Evolutionary conservation across 2,329 filamentous ascomycete genomes (phyloP).

Genomic region (Xylaria sp.): DNA sequence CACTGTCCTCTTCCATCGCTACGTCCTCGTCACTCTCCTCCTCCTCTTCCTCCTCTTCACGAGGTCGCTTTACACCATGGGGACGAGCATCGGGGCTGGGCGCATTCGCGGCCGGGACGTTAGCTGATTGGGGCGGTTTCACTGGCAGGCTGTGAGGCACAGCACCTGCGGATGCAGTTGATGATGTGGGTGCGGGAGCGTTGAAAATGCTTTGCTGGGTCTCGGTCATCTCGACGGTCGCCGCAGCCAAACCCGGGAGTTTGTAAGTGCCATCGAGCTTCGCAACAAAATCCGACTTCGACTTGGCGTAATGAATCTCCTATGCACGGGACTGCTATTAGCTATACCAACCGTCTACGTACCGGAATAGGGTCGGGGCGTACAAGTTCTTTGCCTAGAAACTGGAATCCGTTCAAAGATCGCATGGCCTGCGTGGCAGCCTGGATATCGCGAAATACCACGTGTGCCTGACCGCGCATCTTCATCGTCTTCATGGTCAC

Average conservation of each 20-base stretch:
- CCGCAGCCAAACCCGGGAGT: slow-evolving; percentile 52
- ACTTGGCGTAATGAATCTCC: slow-evolving; percentile 88
- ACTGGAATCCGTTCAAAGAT: slow-evolving; percentile 75
- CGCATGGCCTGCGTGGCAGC: slow-evolving; percentile 93
- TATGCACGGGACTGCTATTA: slow-evolving; percentile 35
- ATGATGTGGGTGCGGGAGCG: slow-evolving; percentile 51
- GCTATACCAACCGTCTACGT: not conserved
- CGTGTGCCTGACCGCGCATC: slow-evolving; percentile 94
- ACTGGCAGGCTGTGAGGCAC: slow-evolving; percentile 38
- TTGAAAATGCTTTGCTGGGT: slow-evolving; percentile 78
- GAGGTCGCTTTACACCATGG: slow-evolving; percentile 65
- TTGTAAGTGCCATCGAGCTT: slow-evolving; percentile 90
- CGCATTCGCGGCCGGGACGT: slow-evolving; percentile 47
- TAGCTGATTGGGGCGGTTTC: slow-evolving; percentile 45
- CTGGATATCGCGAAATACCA: slow-evolving; percentile 84
- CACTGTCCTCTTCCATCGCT: slow-evolving; percentile 37
- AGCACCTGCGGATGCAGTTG: slow-evolving; percentile 36
- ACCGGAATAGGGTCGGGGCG: slow-evolving; percentile 27
- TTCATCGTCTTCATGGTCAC: slow-evolving; percentile 82
- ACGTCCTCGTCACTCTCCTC: slow-evolving; percentile 59
- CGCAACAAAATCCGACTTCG: slow-evolving; percentile 79
- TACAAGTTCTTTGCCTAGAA: slow-evolving; percentile 82
- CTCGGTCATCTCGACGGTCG: slow-evolving; percentile 61
- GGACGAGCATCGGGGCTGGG: slow-evolving; percentile 52
- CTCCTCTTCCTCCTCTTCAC: slow-evolving; percentile 60